Conservation (phyloP, 176 grass and related monocot genomes). For the Themeda triandra region DNA sequence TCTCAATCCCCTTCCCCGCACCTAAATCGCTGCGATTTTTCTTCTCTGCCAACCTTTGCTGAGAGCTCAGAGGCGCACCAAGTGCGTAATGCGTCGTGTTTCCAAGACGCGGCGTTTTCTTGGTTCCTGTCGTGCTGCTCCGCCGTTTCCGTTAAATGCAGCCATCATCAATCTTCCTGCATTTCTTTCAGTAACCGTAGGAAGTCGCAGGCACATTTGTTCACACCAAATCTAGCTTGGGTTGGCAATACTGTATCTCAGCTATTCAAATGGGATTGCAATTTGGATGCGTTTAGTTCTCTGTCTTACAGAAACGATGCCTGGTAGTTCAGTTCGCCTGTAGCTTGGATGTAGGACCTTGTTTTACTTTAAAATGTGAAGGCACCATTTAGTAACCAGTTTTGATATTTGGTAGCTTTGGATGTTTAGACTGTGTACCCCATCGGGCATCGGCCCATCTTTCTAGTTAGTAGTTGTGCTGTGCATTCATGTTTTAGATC, state of each 20-base stretch:
- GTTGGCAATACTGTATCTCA: neutral
- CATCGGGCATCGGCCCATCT: neutral
- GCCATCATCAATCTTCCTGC: neutral
- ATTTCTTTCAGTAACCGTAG: neutral
- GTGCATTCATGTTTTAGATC: neutral
- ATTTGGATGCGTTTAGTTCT: neutral
- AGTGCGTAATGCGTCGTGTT: neutral
- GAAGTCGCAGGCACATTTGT: neutral
- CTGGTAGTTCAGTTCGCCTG: neutral
- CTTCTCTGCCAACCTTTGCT: neutral
- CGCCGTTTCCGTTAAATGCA: neutral
- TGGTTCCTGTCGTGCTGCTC: neutral
- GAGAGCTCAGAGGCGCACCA: neutral
- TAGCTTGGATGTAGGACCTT: neutral
- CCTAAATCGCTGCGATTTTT: neutral
- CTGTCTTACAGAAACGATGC: neutral
- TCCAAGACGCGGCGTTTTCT: constrained; percentile 6
- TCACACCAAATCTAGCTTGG: neutral
- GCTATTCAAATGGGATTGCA: neutral
- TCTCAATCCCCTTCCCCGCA: neutral
- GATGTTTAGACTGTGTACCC: neutral
- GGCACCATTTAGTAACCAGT: neutral
- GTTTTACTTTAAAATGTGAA: neutral
- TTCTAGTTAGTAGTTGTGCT: neutral
- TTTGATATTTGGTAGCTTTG: constrained; percentile 10